Base-by-base conservation (phyloP, 164 flowering plant species). In the Amborella trichopoda region DNA sequence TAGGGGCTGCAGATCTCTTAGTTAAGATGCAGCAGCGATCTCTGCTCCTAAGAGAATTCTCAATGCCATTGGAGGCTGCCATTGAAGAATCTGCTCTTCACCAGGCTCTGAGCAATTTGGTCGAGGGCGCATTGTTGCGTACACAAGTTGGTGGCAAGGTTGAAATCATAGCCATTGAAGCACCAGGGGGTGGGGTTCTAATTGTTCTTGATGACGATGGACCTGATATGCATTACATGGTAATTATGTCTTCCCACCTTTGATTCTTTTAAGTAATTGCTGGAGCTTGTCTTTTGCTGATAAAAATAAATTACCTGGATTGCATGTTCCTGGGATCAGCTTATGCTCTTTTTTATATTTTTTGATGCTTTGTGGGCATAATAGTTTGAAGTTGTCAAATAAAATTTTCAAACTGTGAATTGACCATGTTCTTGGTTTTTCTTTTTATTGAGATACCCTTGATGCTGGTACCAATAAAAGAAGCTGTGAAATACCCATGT, bases 191-290 rank as follows among this genome's bases (percentile, higher is more conserved):
- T 41, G 98, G 94, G 42, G 72, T 75, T 40, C 82, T 91, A 33
- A 71, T 91, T 38, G 53, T 91, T 27, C 69, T 86, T 53, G 96
- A 91, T 40, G 98, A 91, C 63, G 94, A 90, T 66, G 95, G 94
- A 40, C 97, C 94, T 23, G 94, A 90, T 63, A 85, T 90, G 97
- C 91, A 83, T 54, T 90, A 80, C 52, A 85, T 85, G 94, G 95
- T 90, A 75, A 68, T 54, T 1, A 18, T 26, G 6, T 36, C 23
- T 27, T 17, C 34, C 17, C n/a, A n/a, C n/a, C n/a, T n/a, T n/a
- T n/a, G n/a, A n/a, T n/a, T n/a, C n/a, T n/a, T n/a, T n/a, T n/a
- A n/a, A n/a, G n/a, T n/a, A n/a, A n/a, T n/a, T n/a, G n/a, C n/a
- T n/a, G n/a, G n/a, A n/a, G n/a, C n/a, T n/a, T n/a, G n/a, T n/a